A percentile compares a stretch with the other conserved stretches of the same genome.
Conservation (phyloP, 1,139 yeast genomes). For the Pichia sp. region DNA sequence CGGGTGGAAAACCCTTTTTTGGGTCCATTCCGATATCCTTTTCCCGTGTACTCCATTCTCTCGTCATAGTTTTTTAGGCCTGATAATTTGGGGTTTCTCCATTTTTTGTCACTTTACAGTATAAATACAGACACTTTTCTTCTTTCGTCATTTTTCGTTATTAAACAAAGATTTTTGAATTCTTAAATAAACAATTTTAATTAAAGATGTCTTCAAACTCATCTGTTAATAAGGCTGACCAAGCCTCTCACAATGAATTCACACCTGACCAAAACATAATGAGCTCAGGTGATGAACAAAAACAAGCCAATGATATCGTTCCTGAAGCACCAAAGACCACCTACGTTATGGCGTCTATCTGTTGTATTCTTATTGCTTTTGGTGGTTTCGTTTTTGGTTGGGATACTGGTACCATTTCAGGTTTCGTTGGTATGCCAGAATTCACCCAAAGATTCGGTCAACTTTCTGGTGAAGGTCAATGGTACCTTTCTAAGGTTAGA, state of each 20-base stretch:
- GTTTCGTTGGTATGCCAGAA: slow-evolving; percentile 66
- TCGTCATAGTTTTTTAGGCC: no score
- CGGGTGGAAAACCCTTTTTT: background rate
- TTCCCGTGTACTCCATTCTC: background rate
- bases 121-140: background rate
- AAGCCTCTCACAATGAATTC: slow-evolving; percentile 1
- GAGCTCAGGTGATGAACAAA: slow-evolving; percentile 3
- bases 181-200: background rate
- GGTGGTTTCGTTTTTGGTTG: slow-evolving; percentile 71
- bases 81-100: background rate
- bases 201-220: slow-evolving; percentile 11
- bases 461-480: slow-evolving; percentile 28
- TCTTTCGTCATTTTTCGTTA: no score
- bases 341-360: slow-evolving; percentile 18
- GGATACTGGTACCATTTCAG: slow-evolving; percentile 77
- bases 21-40: background rate
- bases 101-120: background rate
- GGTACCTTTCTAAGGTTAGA: slow-evolving; percentile 47
- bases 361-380: slow-evolving; percentile 49
- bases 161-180: no score
- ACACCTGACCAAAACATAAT: background rate
- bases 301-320: slow-evolving; percentile 4
- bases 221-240: slow-evolving; percentile 3
- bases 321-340: slow-evolving; percentile 13
- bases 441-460: slow-evolving; percentile 50